phyloP scores from a whole-genome alignment of 495 filamentous ascomycete species.

The Pyronema omphalodes region DNA sequence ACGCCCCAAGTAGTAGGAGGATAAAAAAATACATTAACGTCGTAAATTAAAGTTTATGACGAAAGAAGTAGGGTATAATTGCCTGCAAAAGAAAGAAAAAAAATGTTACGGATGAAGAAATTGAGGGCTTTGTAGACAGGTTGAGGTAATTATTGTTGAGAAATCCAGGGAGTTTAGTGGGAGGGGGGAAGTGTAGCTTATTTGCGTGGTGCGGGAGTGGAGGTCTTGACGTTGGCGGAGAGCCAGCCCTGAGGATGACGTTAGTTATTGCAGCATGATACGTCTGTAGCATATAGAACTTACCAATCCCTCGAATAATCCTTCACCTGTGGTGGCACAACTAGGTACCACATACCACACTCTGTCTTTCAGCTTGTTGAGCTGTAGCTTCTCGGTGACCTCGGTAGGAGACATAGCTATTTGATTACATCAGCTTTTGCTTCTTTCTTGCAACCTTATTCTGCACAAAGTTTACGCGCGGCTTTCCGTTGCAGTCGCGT shows the following conservation, averaged over 20 bases:
- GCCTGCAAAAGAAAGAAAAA: slow-evolving; percentile 11
- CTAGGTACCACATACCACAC: slow-evolving; percentile 93
- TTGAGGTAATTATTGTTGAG: slow-evolving; percentile 7
- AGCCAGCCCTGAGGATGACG: slow-evolving; percentile 49
- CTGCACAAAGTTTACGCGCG: neutral
- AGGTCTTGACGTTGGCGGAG: slow-evolving; percentile 79
- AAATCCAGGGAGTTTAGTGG: slow-evolving; percentile 8
- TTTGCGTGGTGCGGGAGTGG: slow-evolving; percentile 33
- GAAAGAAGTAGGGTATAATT: slow-evolving; percentile 29
- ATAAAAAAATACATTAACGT: slow-evolving; percentile 18
- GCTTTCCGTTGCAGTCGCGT: neutral
- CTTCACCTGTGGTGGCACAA: slow-evolving; percentile 83
- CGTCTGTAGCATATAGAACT: slow-evolving; percentile 21
- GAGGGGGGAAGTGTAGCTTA: slow-evolving; percentile 19
- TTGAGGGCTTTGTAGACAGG: slow-evolving; percentile 9
- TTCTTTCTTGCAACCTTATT: slow-evolving; percentile 6
- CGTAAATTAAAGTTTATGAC: slow-evolving; percentile 26
- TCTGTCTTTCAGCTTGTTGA: slow-evolving; percentile 74
- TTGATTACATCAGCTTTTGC: neutral
- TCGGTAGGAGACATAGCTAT: slow-evolving; percentile 73
- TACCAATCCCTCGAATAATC: slow-evolving; percentile 82
- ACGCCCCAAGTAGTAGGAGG: neutral
- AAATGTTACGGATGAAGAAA: slow-evolving; percentile 10
- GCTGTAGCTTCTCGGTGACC: slow-evolving; percentile 66
- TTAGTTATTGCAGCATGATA: neutral